Conservation (phyloP, 129 eudicot species). For the Tagetes erecta region DNA sequence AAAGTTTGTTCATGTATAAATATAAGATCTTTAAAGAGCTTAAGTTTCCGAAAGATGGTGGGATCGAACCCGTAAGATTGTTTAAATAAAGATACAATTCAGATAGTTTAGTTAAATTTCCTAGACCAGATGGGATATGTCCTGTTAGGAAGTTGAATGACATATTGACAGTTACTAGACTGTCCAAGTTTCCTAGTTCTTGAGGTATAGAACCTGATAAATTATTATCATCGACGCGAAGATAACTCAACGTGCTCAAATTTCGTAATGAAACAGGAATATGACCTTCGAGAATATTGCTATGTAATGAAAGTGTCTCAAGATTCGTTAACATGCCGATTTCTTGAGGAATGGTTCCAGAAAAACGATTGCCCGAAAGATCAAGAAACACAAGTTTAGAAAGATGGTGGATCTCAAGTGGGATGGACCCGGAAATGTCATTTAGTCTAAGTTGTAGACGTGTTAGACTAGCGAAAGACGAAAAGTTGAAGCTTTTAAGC, state of each 20-base stretch:
- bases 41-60: conserved; percentile 35
- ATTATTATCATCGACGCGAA: conserved; percentile 26
- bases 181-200: conserved; percentile 26
- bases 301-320: conserved; percentile 17
- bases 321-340: conserved; percentile 32
- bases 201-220: conserved; percentile 31
- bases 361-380: conserved; percentile 36
- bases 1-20: conserved; percentile 26
- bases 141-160: conserved; percentile 30
- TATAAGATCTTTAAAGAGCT: not conserved
- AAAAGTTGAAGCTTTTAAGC: conserved; percentile 24
- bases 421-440: conserved; percentile 24
- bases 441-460: conserved; percentile 33
- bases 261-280: conserved; percentile 24
- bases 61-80: conserved; percentile 32
- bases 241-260: conserved; percentile 9
- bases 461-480: conserved; percentile 30
- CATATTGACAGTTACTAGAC: conserved; percentile 20
- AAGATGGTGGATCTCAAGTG: conserved; percentile 27
- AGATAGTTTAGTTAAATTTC: conserved; percentile 27
- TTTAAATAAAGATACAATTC: conserved; percentile 29
- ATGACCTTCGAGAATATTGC: conserved; percentile 11
- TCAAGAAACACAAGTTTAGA: conserved; percentile 41
- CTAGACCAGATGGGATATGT: conserved; percentile 31
- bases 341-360: conserved; percentile 38